Evolutionary conservation across 371 early-diverging fungal genomes (phyloP).

Genomic region (Zychaea mexicana): DNA sequence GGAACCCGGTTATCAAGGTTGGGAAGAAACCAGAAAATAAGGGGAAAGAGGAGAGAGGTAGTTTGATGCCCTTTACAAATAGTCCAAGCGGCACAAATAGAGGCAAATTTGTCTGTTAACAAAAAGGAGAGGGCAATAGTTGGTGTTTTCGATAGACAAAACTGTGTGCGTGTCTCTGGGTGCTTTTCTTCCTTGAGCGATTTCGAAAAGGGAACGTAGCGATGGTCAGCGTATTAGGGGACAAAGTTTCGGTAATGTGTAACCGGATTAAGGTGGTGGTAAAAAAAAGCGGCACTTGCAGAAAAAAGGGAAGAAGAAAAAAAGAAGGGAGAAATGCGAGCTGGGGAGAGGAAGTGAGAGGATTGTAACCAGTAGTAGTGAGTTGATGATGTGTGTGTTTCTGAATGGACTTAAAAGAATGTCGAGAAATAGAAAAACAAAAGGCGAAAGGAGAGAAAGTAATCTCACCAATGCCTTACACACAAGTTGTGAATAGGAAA

Average conservation of each 20-base stretch:
- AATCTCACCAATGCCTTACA: neutral
- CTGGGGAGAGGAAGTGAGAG: neutral
- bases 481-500: neutral
- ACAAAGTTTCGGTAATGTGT: too few relatives aligned
- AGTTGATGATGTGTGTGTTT: neutral
- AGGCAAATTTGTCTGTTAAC: too few relatives aligned
- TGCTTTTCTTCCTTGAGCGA: too few relatives aligned
- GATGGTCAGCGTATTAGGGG: too few relatives aligned
- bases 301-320: conserved; percentile 1
- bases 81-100: too few relatives aligned
- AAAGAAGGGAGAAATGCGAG: neutral
- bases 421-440: neutral
- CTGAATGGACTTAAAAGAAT: too few relatives aligned
- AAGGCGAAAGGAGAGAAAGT: neutral
- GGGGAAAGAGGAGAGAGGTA: too few relatives aligned
- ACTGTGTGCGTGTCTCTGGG: too few relatives aligned
- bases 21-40: neutral
- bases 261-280: neutral
- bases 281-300: neutral
- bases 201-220: too few relatives aligned
- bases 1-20: neutral
- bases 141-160: too few relatives aligned
- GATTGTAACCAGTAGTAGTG: neutral
- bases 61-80: too few relatives aligned
- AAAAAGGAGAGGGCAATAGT: too few relatives aligned